These are phyloP conservation scores for Hibiscus tridactylites DNA, from an alignment of 345 rosid species.

Conservation along the genomic window DNA sequence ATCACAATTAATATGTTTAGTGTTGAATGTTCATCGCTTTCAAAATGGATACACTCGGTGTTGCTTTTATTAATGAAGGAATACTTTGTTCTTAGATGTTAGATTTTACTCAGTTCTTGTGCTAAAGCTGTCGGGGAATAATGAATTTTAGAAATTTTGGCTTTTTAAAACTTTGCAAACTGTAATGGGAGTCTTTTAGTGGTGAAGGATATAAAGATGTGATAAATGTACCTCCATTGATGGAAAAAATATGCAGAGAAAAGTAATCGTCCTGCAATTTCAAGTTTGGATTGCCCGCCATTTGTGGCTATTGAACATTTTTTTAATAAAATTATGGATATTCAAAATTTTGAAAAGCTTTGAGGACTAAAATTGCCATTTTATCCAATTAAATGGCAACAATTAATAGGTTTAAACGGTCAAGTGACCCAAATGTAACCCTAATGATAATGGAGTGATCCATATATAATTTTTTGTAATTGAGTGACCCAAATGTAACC, in stretches of 20 bases:
- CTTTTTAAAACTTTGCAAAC: constrained; percentile 60
- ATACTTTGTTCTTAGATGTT: neutral
- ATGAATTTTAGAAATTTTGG: constrained; percentile 6
- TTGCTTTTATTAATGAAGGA: neutral
- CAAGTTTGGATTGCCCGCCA: constrained; percentile 42
- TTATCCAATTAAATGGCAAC: no score
- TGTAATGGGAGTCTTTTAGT: constrained; percentile 54
- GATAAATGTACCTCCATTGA: constrained; percentile 34
- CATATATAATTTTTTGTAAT: no score
- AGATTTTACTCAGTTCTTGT: neutral
- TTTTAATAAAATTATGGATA: no score
- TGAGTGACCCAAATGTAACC: no score
- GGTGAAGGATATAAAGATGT: constrained; percentile 12
- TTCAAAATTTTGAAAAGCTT: no score
- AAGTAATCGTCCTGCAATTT: constrained; percentile 39
- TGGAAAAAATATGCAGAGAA: constrained; percentile 41
- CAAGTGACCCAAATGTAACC: no score
- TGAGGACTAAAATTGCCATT: no score
- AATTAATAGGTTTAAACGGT: no score
- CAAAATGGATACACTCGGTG: neutral
- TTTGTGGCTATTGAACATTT: constrained; percentile 46
- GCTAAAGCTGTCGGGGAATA: neutral
- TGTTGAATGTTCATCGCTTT: neutral
- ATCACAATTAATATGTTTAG: neutral
- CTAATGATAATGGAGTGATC: no score